phyloP scores from a whole-genome alignment of 169 alveolate genomes.

The Plasmodium billcollinsi region DNA sequence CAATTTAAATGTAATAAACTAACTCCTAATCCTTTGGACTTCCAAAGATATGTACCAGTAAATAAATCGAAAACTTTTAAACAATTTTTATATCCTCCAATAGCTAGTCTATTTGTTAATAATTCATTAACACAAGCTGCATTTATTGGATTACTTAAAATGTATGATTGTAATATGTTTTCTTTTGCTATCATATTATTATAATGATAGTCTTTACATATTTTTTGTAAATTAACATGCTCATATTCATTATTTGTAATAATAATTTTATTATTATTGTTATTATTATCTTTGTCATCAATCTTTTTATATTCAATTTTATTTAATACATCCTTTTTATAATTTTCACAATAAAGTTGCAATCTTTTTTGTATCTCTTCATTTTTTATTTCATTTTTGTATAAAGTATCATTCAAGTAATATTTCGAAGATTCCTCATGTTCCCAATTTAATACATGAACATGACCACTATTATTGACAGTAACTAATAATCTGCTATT shows the following conservation, averaged over 20 bases:
- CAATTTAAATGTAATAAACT: constrained; percentile 81
- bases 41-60: constrained; percentile 83
- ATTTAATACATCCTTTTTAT: constrained; percentile 28
- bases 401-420: constrained; percentile 8
- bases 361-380: constrained; percentile 21
- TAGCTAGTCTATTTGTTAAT: constrained; percentile 79
- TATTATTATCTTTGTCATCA: constrained; percentile 36
- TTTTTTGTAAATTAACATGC: constrained; percentile 23
- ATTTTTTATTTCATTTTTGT: constrained; percentile 1
- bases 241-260: constrained; percentile 29
- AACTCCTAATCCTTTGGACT: constrained; percentile 77
- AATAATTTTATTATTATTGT: not conserved
- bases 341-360: constrained; percentile 28
- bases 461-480: constrained; percentile 58
- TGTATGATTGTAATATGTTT: constrained; percentile 68
- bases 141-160: constrained; percentile 78
- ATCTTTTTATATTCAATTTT: constrained; percentile 35
- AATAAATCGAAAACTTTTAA: constrained; percentile 81
- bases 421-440: constrained; percentile 23
- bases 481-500: constrained; percentile 61
- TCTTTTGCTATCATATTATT: constrained; percentile 64
- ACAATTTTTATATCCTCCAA: constrained; percentile 81
- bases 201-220: constrained; percentile 60
- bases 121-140: constrained; percentile 77
- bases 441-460: constrained; percentile 49